phyloP scores from a whole-genome alignment of 805 yeast species.

The Myxozyma melibiosi region DNA sequence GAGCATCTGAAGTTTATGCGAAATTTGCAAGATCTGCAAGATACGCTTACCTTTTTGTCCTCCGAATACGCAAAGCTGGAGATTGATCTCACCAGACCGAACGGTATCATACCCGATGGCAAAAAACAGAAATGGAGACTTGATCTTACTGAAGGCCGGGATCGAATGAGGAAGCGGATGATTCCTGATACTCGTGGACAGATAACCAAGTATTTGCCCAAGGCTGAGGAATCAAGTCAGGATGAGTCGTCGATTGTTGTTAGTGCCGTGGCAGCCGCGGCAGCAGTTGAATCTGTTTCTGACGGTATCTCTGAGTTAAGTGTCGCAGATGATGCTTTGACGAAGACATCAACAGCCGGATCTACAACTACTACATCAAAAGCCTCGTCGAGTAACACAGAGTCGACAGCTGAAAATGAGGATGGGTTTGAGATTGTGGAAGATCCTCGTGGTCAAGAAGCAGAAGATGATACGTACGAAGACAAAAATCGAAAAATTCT shows the following conservation, averaged over 20 bases:
- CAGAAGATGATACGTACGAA: conserved; percentile 41
- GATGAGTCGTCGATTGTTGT: too few relatives aligned
- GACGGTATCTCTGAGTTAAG: conserved; percentile 15
- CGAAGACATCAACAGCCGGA: neutral
- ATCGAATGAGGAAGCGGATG: conserved; percentile 65
- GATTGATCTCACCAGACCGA: conserved; percentile 47
- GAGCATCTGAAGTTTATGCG: conserved; percentile 52
- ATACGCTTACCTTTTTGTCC: conserved; percentile 55
- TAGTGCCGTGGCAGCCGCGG: neutral
- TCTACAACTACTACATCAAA: neutral
- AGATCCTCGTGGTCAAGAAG: conserved; percentile 34
- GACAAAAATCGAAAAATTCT: conserved; percentile 77
- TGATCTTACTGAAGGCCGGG: conserved; percentile 70
- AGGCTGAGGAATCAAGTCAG: conserved; percentile 33
- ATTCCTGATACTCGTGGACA: conserved; percentile 55
- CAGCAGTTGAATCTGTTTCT: neutral
- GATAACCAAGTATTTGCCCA: conserved; percentile 49
- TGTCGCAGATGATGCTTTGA: neutral
- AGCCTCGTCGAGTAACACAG: conserved; percentile 19
- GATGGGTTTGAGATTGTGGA: conserved; percentile 39
- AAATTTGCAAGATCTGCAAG: conserved; percentile 65
- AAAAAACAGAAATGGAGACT: conserved; percentile 49
- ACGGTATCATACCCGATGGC: conserved; percentile 29
- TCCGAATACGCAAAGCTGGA: conserved; percentile 53
- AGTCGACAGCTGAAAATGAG: conserved; percentile 32